These are phyloP conservation scores for Aphanomyces stellatus DNA, from an alignment of 352 stramenopile genomes.

Conservation along the genomic window DNA sequence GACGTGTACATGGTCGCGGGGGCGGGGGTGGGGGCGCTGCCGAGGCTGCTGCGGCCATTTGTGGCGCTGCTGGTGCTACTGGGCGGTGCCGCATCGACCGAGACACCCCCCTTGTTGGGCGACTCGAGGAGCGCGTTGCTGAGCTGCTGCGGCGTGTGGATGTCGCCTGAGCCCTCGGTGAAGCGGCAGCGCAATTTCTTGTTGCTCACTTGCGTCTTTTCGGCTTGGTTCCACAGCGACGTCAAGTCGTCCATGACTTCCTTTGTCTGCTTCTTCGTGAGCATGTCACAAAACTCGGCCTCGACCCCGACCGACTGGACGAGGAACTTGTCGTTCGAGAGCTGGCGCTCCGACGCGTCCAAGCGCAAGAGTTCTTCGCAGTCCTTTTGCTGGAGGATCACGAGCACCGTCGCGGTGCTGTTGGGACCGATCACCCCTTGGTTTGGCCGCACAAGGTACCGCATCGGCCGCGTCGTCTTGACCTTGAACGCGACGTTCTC, in stretches of 20 bases:
- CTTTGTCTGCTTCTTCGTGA: constrained; percentile 81
- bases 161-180: constrained; percentile 34
- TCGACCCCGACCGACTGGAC: constrained; percentile 82
- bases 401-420: constrained; percentile 66
- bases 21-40: neutral
- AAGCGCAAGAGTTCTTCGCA: constrained; percentile 77
- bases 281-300: constrained; percentile 74
- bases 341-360: constrained; percentile 61
- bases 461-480: constrained; percentile 79
- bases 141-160: constrained; percentile 29
- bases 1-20: neutral
- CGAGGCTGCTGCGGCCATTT: neutral
- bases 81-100: neutral
- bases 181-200: constrained; percentile 87
- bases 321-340: constrained; percentile 87
- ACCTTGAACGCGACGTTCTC: constrained; percentile 86
- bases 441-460: constrained; percentile 86
- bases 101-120: neutral
- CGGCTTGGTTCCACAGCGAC: constrained; percentile 73
- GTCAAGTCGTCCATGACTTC: constrained; percentile 84
- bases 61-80: neutral
- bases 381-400: constrained; percentile 85
- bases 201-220: constrained; percentile 74
- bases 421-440: constrained; percentile 76
- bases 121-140: constrained; percentile 56